These are phyloP conservation scores for Vickermania spadyakhi DNA, from an alignment of 208 protist species.

Conservation along the genomic window DNA sequence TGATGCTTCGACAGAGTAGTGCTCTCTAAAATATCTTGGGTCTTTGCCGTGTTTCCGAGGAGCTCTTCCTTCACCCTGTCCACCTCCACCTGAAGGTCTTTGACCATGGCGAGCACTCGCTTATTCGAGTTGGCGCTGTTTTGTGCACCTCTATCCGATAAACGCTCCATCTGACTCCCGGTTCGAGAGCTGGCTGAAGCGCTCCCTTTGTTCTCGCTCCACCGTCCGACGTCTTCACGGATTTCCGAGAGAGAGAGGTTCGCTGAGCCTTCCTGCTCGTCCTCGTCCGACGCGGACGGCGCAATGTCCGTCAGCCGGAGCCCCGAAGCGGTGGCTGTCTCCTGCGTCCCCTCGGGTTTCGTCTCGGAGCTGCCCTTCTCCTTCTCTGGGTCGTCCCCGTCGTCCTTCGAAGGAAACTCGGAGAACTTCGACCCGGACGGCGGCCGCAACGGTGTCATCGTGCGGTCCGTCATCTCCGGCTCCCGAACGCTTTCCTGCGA, in stretches of 20 bases:
- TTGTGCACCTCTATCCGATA: not conserved
- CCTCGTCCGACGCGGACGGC: not conserved
- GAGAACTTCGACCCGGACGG: not conserved
- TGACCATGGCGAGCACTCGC: constrained; percentile 3
- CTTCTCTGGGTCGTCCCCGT: not conserved
- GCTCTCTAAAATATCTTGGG: not conserved
- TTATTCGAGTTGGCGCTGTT: constrained; percentile 5
- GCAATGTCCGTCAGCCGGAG: not conserved
- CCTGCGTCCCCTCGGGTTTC: not conserved
- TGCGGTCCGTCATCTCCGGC: not conserved
- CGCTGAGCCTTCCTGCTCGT: not conserved
- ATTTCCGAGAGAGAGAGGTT: not conserved
- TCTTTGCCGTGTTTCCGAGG: not conserved
- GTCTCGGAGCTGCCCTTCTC: not conserved
- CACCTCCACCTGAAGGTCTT: not conserved
- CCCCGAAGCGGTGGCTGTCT: not conserved
- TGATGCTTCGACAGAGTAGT: not conserved
- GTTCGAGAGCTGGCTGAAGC: not conserved
- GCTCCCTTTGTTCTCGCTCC: not conserved
- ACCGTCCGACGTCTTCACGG: constrained; percentile 1
- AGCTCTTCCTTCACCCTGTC: not conserved
- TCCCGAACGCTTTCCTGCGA: not conserved
- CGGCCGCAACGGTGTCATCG: not conserved
- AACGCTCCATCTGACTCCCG: not conserved
- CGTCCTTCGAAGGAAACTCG: not conserved